Percentiles rank a stretch among this genome's conserved stretches.
phyloP scores from a whole-genome alignment of 2,329 filamentous ascomycete genomes.

The Neonectria ditissima region DNA sequence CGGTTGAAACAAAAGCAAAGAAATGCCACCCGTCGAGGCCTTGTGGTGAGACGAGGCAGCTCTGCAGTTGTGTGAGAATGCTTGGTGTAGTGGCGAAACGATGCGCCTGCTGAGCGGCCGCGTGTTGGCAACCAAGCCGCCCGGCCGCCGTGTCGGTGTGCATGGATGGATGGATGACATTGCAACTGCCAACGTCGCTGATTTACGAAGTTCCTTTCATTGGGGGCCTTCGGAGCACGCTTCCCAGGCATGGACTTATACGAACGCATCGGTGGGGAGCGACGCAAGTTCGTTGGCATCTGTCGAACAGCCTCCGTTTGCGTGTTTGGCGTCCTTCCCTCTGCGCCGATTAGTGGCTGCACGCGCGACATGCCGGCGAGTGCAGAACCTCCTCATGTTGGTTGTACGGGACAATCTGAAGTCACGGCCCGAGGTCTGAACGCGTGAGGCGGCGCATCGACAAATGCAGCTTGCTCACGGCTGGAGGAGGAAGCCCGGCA shows the following conservation, averaged over 20 bases:
- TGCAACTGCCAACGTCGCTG: conserved; percentile 9
- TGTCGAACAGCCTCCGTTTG: background rate
- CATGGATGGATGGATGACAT: conserved; percentile 15
- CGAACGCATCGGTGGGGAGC: background rate
- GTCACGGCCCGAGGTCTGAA: background rate
- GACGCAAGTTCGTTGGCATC: background rate
- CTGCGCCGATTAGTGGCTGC: background rate
- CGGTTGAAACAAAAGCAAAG: conserved; percentile 18
- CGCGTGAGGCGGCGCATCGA: background rate
- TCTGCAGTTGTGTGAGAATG: conserved; percentile 10
- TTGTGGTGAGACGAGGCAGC: conserved; percentile 20
- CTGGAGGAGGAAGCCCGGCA: background rate
- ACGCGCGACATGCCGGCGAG: background rate
- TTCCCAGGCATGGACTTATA: background rate
- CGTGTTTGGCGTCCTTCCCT: background rate
- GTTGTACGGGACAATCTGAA: background rate
- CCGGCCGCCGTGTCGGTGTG: conserved; percentile 2
- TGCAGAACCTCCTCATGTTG: background rate
- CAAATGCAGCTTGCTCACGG: background rate
- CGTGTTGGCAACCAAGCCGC: conserved; percentile 11
- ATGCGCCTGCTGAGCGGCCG: conserved; percentile 2
- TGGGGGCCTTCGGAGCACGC: conserved; percentile 1
- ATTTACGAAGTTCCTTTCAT: conserved; percentile 15
- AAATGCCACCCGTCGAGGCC: conserved; percentile 10
- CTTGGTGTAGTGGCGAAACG: conserved; percentile 18